Percentiles rank a stretch among this genome's conserved stretches.
Conservation (phyloP, 2,329 filamentous ascomycete genomes). For the Clarireedia sp. region DNA sequence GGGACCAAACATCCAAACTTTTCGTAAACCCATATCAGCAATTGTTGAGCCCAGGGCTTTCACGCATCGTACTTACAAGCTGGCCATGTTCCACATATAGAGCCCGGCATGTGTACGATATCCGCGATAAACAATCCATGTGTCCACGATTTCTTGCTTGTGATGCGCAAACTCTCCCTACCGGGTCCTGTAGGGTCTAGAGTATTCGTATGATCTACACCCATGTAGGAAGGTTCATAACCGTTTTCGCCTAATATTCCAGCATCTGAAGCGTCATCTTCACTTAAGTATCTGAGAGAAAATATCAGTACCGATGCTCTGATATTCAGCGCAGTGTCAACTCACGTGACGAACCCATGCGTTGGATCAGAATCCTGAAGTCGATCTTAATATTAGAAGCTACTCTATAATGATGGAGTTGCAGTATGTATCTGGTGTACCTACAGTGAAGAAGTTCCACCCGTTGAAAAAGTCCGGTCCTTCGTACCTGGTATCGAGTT, state of each 20-base stretch:
- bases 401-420: neutral
- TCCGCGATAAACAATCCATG: conserved; percentile 61
- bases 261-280: neutral
- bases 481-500: neutral
- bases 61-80: conserved; percentile 32
- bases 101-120: conserved; percentile 55
- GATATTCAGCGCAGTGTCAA: neutral
- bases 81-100: conserved; percentile 67
- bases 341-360: conserved; percentile 17
- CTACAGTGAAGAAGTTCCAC: conserved; percentile 3
- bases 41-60: neutral
- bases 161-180: conserved; percentile 53
- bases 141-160: conserved; percentile 53
- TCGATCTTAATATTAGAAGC: neutral
- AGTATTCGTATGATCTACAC: conserved; percentile 57
- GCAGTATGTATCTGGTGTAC: neutral
- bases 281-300: neutral
- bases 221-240: conserved; percentile 50
- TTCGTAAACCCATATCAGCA: neutral
- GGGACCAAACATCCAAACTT: conserved; percentile 5
- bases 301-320: neutral
- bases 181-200: neutral
- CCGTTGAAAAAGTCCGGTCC: neutral
- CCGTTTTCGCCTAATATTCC: conserved; percentile 17
- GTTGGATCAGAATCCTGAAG: conserved; percentile 1